Percentiles rank a stretch among this genome's conserved stretches.
Evolutionary conservation across 148 eudicot species (phyloP).

Genomic region (Fallopia convolvulus): DNA sequence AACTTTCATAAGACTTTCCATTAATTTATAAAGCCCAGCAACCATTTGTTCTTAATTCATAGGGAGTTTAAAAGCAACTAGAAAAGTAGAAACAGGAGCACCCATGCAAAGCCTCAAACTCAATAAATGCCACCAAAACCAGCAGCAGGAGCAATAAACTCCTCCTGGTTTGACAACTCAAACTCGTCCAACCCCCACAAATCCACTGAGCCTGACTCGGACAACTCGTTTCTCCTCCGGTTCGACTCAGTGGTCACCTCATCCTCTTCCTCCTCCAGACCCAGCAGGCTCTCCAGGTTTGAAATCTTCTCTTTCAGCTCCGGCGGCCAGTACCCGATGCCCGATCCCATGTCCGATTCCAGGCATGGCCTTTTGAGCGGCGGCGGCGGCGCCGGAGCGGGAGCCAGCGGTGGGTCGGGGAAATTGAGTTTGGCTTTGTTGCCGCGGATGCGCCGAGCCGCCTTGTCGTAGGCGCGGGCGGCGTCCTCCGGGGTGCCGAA

Average conservation of each 20-base stretch:
- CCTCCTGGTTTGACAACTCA: neutral
- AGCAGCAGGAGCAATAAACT: neutral
- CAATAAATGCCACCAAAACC: neutral
- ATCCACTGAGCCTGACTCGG: neutral
- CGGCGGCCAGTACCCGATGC: neutral
- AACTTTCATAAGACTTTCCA: neutral
- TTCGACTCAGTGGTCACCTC: neutral
- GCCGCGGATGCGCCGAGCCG: slow-evolving; percentile 39
- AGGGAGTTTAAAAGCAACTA: neutral
- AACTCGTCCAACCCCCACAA: slow-evolving; percentile 11
- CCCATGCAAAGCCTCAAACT: neutral
- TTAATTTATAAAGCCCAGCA: neutral
- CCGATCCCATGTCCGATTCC: slow-evolving; percentile 8
- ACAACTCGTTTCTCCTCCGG: neutral
- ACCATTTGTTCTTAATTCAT: neutral
- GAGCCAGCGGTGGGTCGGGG: neutral
- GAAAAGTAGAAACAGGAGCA: neutral
- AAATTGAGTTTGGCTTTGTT: slow-evolving; percentile 37
- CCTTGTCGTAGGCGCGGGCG: slow-evolving; percentile 40
- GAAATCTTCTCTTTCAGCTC: slow-evolving; percentile 4
- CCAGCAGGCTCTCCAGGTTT: neutral
- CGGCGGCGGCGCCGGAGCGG: neutral
- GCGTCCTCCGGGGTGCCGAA: slow-evolving; percentile 44
- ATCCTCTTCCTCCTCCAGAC: neutral
- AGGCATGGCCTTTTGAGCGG: neutral